These are phyloP conservation scores for Laburnicola sp. DNA, from an alignment of 2,329 filamentous ascomycete species.

Conservation along the genomic window DNA sequence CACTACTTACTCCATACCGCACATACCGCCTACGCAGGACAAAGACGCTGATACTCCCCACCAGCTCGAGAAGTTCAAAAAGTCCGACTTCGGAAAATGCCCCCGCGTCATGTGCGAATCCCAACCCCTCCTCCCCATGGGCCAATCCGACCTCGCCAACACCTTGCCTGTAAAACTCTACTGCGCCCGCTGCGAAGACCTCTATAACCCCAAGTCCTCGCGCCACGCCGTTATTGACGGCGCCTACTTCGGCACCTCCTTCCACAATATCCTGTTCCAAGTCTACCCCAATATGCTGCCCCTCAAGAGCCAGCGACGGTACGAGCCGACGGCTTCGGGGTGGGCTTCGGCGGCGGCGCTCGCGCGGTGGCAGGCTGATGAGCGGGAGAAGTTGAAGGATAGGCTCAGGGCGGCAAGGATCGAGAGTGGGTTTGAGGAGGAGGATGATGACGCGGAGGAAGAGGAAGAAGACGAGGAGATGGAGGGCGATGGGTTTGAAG, in stretches of 20 bases:
- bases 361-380: constrained; percentile 84
- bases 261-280: constrained; percentile 99
- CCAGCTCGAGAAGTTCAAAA: constrained; percentile 99
- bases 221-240: constrained; percentile 95
- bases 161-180: constrained; percentile 93
- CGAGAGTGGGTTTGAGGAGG: constrained; percentile 77
- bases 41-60: background rate
- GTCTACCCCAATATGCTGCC: constrained; percentile 92
- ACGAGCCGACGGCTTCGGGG: no score
- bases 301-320: constrained; percentile 80
- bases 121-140: constrained; percentile 92
- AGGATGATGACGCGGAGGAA: constrained; percentile 63
- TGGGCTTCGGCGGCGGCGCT: constrained; percentile 83
- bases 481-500: constrained; percentile 35
- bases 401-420: constrained; percentile 70
- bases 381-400: constrained; percentile 79
- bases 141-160: constrained; percentile 85
- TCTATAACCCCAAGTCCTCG: constrained; percentile 98
- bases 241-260: constrained; percentile 96
- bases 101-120: constrained; percentile 93
- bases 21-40: background rate
- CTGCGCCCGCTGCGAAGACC: constrained; percentile 95
- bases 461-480: constrained; percentile 57
- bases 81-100: constrained; percentile 96
- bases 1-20: background rate